Evolutionary conservation across 345 rosid genomes (phyloP), one percentile per base, ranked within the genome.

Genomic region (Brassica juncea): DNA sequence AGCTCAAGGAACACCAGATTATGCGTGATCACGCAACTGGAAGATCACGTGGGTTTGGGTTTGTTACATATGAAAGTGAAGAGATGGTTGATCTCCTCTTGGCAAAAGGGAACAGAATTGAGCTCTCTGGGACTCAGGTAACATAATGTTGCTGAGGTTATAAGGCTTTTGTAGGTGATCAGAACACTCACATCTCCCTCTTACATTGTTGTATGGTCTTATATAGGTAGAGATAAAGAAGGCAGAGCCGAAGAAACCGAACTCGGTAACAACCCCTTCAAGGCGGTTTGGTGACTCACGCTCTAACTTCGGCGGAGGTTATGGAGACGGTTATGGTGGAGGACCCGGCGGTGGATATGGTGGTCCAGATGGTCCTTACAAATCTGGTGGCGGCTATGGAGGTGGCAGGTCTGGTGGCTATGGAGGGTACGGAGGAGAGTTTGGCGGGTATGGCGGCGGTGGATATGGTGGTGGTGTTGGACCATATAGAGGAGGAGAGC

Each of bases 211-310:
- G 1, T 9, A 32, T 62, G 55, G 30, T 55, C 32, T 19, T 5
- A 15, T 85, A 64, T 75, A 94, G 99, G 98, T 95, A 77, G 99
- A 95, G 86, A 88, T 95, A 76, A 95, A 95, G 89, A 95, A 90
- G 85, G 99, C 99, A 27, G 99, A 95, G 74, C 99, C 99, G n/a
- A 95, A 90, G 85, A 95, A 87, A 77, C 88, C 96, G 8, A 94
- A 92, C 80, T 85, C 91, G 0, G 92, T 90, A 4, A 86, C 85
- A 3, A 83, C 89, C n/a, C 84, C 91, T 1, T 84, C 91, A 19
- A 88, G 83, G 77, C 84, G 97, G 52, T 87, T 84, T 32, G 78
- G 78, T 78, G 90, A 88, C 69, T 87, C 92, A 10, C 90, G 93
- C 66, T 80, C 91, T 57, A 57, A 84, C 75, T 92, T 81, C 77